Evolutionary conservation across 2,329 filamentous ascomycete genomes (phyloP).

Genomic region (Colletotrichum higginsianum): DNA sequence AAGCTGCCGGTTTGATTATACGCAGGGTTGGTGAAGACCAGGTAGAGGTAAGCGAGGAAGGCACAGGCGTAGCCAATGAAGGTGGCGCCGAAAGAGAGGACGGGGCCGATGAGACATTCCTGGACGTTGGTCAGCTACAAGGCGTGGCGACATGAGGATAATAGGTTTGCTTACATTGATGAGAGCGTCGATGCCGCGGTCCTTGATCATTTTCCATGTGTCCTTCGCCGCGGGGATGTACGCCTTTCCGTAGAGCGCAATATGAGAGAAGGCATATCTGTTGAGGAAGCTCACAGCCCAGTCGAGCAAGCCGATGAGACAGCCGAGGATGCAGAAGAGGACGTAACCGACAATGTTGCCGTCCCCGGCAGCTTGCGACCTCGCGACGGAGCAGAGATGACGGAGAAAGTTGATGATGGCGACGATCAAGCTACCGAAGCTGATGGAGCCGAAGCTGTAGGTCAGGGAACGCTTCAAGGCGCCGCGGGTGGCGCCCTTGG

Average conservation of each 20-base stretch:
- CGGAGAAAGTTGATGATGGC: slow-evolving; percentile 89
- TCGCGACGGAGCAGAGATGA: slow-evolving; percentile 85
- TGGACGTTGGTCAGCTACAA: slow-evolving; percentile 37
- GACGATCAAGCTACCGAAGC: slow-evolving; percentile 86
- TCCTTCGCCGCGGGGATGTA: slow-evolving; percentile 91
- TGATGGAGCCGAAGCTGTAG: slow-evolving; percentile 93
- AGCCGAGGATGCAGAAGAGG: slow-evolving; percentile 82
- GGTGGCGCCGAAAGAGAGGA: slow-evolving; percentile 82
- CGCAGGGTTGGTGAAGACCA: slow-evolving; percentile 82
- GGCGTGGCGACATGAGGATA: fast-evolving
- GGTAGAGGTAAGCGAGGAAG: slow-evolving; percentile 88
- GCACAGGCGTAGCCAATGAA: slow-evolving; percentile 89
- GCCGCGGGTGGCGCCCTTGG: slow-evolving; percentile 85
- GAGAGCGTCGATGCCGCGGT: slow-evolving; percentile 90
- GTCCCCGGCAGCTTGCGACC: slow-evolving; percentile 70
- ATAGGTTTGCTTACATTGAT: slow-evolving; percentile 70
- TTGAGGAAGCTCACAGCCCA: slow-evolving; percentile 94
- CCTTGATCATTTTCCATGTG: slow-evolving; percentile 92
- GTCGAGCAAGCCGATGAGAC: slow-evolving; percentile 82
- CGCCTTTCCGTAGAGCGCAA: slow-evolving; percentile 91
- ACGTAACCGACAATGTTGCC: slow-evolving; percentile 79
- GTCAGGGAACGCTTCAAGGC: slow-evolving; percentile 86
- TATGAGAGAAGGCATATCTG: slow-evolving; percentile 92
- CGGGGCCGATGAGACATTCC: slow-evolving; percentile 85
- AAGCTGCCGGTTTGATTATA: slow-evolving; percentile 81